Conservation (phyloP, 768 basidiomycete species). For the Tylopilus vinaceipallidus region DNA sequence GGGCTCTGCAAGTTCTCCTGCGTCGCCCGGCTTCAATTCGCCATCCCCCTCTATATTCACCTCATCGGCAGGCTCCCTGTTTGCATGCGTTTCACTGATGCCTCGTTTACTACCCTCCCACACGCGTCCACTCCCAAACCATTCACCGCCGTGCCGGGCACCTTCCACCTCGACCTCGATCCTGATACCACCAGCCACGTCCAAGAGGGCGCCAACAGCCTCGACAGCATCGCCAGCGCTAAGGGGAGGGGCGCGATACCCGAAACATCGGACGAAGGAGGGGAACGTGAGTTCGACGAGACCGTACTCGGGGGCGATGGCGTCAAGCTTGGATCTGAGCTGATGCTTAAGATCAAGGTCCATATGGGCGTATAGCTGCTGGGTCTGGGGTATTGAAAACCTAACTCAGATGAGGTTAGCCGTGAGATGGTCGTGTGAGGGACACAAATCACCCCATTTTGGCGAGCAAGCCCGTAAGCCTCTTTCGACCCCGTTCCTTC, state of each 20-base stretch:
- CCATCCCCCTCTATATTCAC: conserved; percentile 24
- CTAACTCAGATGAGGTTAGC: conserved; percentile 41
- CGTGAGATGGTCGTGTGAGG: neutral
- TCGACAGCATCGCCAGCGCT: conserved; percentile 95
- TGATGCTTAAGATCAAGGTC: conserved; percentile 88
- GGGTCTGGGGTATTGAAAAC: conserved; percentile 91
- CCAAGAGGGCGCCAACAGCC: conserved; percentile 80
- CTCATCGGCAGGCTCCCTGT: conserved; percentile 24
- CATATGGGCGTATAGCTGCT: conserved; percentile 94
- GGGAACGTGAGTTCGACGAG: conserved; percentile 91
- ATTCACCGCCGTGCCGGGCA: conserved; percentile 87
- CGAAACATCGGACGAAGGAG: conserved; percentile 89
- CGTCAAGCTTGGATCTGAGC: conserved; percentile 77
- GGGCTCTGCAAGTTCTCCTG: conserved; percentile 45
- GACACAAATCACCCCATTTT: conserved; percentile 86
- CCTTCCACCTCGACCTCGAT: conserved; percentile 92
- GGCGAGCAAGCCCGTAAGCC: conserved; percentile 86
- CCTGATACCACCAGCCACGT: conserved; percentile 86
- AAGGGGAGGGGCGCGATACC: conserved; percentile 83
- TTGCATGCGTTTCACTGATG: conserved; percentile 29
- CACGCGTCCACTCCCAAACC: conserved; percentile 82
- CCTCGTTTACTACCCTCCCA: conserved; percentile 62
- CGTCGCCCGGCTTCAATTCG: too few relatives aligned
- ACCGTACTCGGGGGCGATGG: conserved; percentile 92
- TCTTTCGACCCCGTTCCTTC: conserved; percentile 91